Percentiles rank a stretch among this genome's conserved stretches.
These are phyloP conservation scores for Chaetoceros muelleri DNA, from an alignment of 108 stramenopile species.

Conservation along the genomic window DNA sequence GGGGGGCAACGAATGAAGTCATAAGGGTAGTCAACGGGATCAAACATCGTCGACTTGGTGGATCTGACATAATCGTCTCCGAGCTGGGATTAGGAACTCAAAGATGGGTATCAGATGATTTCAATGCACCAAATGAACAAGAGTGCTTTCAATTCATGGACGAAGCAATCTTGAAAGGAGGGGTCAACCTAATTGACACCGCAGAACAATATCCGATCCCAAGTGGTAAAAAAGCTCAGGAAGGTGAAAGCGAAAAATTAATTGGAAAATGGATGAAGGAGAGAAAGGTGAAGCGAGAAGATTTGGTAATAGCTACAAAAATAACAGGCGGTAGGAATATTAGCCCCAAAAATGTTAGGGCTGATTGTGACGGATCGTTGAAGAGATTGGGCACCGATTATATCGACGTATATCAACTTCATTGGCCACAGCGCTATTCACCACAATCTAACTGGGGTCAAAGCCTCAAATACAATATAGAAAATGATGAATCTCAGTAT, in stretches of 20 bases:
- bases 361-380: slow-evolving; percentile 51
- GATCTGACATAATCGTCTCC: slow-evolving; percentile 67
- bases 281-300: slow-evolving; percentile 41
- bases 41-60: slow-evolving; percentile 65
- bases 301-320: slow-evolving; percentile 79
- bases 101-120: slow-evolving; percentile 69
- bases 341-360: slow-evolving; percentile 29
- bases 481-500: slow-evolving; percentile 40
- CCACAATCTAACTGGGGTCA: slow-evolving; percentile 87
- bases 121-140: slow-evolving; percentile 65
- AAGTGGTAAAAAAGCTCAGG: slow-evolving; percentile 29
- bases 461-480: slow-evolving; percentile 60
- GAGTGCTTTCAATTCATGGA: slow-evolving; percentile 72
- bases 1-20: too few relatives aligned
- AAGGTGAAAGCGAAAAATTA: slow-evolving; percentile 69
- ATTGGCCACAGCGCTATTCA: slow-evolving; percentile 81
- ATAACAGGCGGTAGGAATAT: slow-evolving; percentile 64
- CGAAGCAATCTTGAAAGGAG: slow-evolving; percentile 53
- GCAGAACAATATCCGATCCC: slow-evolving; percentile 78
- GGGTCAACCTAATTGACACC: slow-evolving; percentile 78
- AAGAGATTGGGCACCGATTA: slow-evolving; percentile 69
- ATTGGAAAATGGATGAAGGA: slow-evolving; percentile 81
- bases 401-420: slow-evolving; percentile 78
- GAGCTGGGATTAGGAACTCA: slow-evolving; percentile 75
- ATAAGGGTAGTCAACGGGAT: too few relatives aligned